Evolutionary conservation across 495 filamentous ascomycete species (phyloP).

Genomic region (Penicilliopsis zonata): DNA sequence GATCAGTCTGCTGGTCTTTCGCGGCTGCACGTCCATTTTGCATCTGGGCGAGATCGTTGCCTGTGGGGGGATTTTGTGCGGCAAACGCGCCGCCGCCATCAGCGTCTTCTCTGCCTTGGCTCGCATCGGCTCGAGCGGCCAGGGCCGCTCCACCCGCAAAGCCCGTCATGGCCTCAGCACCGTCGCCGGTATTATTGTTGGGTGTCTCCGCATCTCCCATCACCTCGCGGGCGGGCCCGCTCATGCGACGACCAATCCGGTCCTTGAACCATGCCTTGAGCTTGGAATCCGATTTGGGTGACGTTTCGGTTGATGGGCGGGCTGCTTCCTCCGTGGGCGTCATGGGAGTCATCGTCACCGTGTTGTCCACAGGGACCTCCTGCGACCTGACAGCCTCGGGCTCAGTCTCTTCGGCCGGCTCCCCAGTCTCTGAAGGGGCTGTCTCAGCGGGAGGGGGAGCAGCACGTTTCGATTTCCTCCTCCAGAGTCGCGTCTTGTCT

Average conservation of each 20-base stretch:
- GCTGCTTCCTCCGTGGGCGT: slow-evolving; percentile 1
- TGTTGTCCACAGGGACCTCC: background rate
- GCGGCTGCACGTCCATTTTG: slow-evolving; percentile 7
- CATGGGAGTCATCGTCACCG: background rate
- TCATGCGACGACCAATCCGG: slow-evolving; percentile 33
- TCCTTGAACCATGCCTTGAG: slow-evolving; percentile 52
- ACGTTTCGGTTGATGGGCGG: slow-evolving; percentile 17
- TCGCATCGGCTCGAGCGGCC: slow-evolving; percentile 4
- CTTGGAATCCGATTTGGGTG: slow-evolving; percentile 21
- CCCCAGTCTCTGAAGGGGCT: slow-evolving; percentile 3
- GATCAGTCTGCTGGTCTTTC: slow-evolving; percentile 1
- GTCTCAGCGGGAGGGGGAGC: slow-evolving; percentile 6
- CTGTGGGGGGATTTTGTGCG: slow-evolving; percentile 20
- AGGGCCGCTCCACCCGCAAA: slow-evolving; percentile 14
- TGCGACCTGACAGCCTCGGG: slow-evolving; percentile 1
- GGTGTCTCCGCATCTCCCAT: background rate
- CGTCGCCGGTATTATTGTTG: slow-evolving; percentile 4
- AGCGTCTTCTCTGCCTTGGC: too few species aligned
- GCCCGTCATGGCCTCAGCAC: slow-evolving; percentile 7
- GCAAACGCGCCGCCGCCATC: too few species aligned
- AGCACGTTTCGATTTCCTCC: slow-evolving; percentile 15
- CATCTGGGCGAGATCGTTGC: slow-evolving; percentile 10
- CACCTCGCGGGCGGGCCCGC: slow-evolving; percentile 10
- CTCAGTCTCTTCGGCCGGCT: slow-evolving; percentile 3
- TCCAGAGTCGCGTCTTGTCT: slow-evolving; percentile 17